Conservation (phyloP, 106 monocot genomes). For the Dendrobium nobile region DNA sequence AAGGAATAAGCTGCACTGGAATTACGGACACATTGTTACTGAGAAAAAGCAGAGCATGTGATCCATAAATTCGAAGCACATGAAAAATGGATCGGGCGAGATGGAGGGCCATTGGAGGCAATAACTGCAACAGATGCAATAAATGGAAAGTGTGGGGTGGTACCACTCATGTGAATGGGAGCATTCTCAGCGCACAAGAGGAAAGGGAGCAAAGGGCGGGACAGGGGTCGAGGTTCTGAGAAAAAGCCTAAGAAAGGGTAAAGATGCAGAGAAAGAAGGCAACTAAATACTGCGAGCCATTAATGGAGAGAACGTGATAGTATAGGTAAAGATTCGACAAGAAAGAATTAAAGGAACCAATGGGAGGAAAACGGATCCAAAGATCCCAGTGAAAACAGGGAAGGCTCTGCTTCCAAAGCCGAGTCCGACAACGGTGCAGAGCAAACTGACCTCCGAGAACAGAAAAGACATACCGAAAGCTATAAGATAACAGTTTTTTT, state of each 20-base stretch:
- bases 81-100: neutral
- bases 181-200: neutral
- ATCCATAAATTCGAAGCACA: conserved; percentile 3
- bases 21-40: neutral
- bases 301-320: conserved; percentile 2
- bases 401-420: neutral
- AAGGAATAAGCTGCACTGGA: neutral
- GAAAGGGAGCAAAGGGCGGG: neutral
- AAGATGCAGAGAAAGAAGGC: neutral
- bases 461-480: neutral
- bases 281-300: neutral
- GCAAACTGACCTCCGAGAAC: neutral
- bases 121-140: neutral
- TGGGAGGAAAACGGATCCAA: neutral
- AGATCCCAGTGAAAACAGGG: neutral
- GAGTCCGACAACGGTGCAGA: neutral
- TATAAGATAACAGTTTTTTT: neutral
- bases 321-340: neutral
- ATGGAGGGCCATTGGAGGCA: neutral
- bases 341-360: neutral
- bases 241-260: neutral
- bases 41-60: neutral
- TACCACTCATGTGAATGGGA: neutral
- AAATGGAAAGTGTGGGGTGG: conserved; percentile 3
- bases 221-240: neutral